A percentile compares a stretch with the other conserved stretches of the same genome.
Conservation (phyloP, 108 stramenopile genomes). For the Cyclostephanos invisitatus region DNA sequence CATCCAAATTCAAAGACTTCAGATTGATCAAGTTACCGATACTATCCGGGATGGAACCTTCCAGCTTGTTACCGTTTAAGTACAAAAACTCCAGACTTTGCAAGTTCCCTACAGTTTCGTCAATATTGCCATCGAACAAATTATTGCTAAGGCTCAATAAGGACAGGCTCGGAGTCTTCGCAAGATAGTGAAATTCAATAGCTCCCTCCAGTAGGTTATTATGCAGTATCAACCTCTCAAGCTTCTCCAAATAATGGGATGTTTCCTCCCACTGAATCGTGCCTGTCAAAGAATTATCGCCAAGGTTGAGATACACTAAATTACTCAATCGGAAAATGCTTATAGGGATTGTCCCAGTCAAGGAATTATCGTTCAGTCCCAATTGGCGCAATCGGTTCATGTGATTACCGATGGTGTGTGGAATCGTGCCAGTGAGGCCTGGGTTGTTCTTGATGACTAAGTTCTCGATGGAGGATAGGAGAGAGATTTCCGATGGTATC, state of each 20-base stretch:
- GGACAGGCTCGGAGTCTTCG: slow-evolving; percentile 47
- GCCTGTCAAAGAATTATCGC: slow-evolving; percentile 31
- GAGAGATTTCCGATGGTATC: slow-evolving; percentile 48
- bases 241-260: slow-evolving; percentile 17
- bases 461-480: slow-evolving; percentile 55
- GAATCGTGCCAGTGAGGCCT: slow-evolving; percentile 59
- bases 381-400: slow-evolving; percentile 61
- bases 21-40: slow-evolving; percentile 44
- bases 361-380: slow-evolving; percentile 63
- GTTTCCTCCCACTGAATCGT: slow-evolving; percentile 38
- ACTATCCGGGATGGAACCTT: slow-evolving; percentile 54
- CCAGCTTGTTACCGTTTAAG: slow-evolving; percentile 64
- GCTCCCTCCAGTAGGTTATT: slow-evolving; percentile 42
- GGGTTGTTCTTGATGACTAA: slow-evolving; percentile 71
- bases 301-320: slow-evolving; percentile 41
- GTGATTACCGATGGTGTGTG: slow-evolving; percentile 54
- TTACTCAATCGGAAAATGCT: slow-evolving; percentile 28
- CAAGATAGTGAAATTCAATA: slow-evolving; percentile 38
- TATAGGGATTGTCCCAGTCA: slow-evolving; percentile 59
- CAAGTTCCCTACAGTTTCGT: slow-evolving; percentile 36
- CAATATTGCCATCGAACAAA: slow-evolving; percentile 57
- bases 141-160: slow-evolving; percentile 68
- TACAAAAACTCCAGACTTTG: slow-evolving; percentile 58
- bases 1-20: slow-evolving; percentile 33
- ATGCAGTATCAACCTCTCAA: slow-evolving; percentile 32